Percentiles rank a stretch among this genome's conserved stretches.
These are phyloP conservation scores for Rubia occidens DNA, from an alignment of 305 asterid species.

Conservation along the genomic window DNA sequence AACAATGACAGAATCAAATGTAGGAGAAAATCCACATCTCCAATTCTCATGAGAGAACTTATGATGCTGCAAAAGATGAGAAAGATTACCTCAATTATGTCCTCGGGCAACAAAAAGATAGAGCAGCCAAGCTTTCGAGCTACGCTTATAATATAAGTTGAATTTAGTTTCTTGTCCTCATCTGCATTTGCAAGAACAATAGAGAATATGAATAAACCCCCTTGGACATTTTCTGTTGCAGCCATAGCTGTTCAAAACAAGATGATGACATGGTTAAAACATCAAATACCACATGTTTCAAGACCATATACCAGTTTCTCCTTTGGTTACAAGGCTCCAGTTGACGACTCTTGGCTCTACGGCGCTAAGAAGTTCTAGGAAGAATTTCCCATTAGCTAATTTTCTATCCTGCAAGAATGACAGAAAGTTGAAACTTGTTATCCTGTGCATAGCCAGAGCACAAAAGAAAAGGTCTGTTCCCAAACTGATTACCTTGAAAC, in stretches of 20 bases:
- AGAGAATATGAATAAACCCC: conserved; percentile 10
- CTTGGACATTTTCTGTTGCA: neutral
- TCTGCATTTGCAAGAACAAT: conserved; percentile 40
- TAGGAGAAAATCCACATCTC: neutral
- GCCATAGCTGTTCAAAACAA: neutral
- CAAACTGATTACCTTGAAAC: conserved; percentile 55
- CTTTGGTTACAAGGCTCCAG: conserved; percentile 90
- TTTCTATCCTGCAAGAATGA: conserved; percentile 49
- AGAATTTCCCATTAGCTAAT: conserved; percentile 70
- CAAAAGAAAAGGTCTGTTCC: neutral
- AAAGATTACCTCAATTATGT: conserved; percentile 61
- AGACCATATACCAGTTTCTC: conserved; percentile 52
- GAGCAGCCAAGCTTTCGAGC: conserved; percentile 95
- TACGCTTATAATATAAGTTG: conserved; percentile 82
- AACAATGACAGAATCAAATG: neutral
- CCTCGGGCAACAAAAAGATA: conserved; percentile 86
- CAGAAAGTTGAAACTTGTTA: conserved; percentile 2
- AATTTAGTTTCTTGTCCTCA: conserved; percentile 78
- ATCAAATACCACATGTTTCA: conserved; percentile 2
- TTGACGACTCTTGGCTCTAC: conserved; percentile 93
- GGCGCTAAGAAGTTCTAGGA: conserved; percentile 66
- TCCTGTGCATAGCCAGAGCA: neutral
- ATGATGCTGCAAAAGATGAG: neutral
- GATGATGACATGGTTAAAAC: conserved; percentile 4
- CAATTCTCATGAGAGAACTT: neutral